Conservation (phyloP, 805 yeast genomes). For the Zygosaccharomyces lentus region DNA sequence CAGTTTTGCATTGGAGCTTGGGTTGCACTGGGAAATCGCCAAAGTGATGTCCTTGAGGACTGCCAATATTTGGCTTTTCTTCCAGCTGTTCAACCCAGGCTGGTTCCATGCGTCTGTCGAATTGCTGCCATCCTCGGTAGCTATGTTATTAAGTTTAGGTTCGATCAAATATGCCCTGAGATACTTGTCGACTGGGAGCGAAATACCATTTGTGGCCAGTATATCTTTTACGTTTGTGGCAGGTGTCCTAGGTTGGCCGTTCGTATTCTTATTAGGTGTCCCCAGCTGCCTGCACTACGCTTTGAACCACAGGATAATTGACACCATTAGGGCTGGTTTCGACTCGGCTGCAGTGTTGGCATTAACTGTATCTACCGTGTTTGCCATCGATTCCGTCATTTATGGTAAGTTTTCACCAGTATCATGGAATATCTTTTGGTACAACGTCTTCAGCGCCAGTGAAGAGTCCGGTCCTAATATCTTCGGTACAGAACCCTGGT, state of each 20-base stretch:
- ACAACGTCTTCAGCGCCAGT: conserved; percentile 68
- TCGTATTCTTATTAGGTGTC: conserved; percentile 57
- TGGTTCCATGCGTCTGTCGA: conserved; percentile 86
- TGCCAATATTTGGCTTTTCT: conserved; percentile 60
- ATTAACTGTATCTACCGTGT: conserved; percentile 16
- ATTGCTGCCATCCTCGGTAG: conserved; percentile 78
- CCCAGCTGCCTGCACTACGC: conserved; percentile 51
- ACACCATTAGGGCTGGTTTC: conserved; percentile 27
- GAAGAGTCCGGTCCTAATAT: conserved; percentile 79
- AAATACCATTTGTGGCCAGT: conserved; percentile 24
- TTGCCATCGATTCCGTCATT: conserved; percentile 52
- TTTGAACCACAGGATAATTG: conserved; percentile 24
- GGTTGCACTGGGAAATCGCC: conserved; percentile 25
- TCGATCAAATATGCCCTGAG: conserved; percentile 27
- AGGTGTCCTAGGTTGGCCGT: conserved; percentile 90
- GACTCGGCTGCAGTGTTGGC: conserved; percentile 24
- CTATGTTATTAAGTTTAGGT: conserved; percentile 46
- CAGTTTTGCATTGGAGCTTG: conserved; percentile 44
- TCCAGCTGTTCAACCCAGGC: conserved; percentile 66
- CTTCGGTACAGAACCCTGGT: conserved; percentile 79
- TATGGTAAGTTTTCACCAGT: conserved; percentile 62
- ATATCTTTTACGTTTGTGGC: conserved; percentile 45
- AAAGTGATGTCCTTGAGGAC: conserved; percentile 27
- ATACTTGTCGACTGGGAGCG: conserved; percentile 26
- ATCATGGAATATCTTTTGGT: conserved; percentile 75